Conservation (phyloP, 495 filamentous ascomycete species). For the Saxispiralis lemnorum region DNA sequence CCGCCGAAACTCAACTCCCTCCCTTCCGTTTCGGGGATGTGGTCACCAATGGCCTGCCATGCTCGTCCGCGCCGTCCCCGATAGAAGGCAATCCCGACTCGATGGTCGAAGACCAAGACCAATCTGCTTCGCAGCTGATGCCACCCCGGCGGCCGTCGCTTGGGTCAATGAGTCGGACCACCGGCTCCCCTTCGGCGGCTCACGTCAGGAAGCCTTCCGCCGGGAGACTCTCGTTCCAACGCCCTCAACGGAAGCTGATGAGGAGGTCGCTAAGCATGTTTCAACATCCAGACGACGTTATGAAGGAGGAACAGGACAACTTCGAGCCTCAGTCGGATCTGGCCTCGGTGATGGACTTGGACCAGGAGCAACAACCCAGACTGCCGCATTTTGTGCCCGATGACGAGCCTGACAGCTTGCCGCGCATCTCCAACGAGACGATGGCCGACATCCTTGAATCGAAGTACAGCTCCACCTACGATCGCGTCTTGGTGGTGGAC, state of each 20-base stretch:
- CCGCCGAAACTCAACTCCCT: constrained; percentile 45
- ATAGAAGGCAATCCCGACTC: constrained; percentile 67
- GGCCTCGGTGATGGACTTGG: constrained; percentile 60
- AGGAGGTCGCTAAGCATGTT: constrained; percentile 94
- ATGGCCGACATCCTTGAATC: constrained; percentile 76
- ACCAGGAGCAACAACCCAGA: constrained; percentile 41
- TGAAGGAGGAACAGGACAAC: constrained; percentile 48
- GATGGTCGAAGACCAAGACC: constrained; percentile 49
- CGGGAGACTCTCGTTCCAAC: constrained; percentile 22
- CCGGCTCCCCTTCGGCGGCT: constrained; percentile 52
- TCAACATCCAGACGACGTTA: constrained; percentile 73
- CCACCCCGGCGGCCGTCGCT: constrained; percentile 42
- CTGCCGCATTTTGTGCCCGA: constrained; percentile 75
- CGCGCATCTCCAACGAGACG: constrained; percentile 65
- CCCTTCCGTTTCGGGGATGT: constrained; percentile 61
- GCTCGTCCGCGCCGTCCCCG: constrained; percentile 36
- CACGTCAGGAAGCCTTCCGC: constrained; percentile 55
- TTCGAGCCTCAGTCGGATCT: constrained; percentile 30
- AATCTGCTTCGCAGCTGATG: constrained; percentile 29
- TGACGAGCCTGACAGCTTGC: constrained; percentile 65
- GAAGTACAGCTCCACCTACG: constrained; percentile 54
- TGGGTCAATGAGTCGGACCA: constrained; percentile 35
- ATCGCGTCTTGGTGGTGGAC: constrained; percentile 70
- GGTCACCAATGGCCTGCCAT: constrained; percentile 11
- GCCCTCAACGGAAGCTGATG: constrained; percentile 71